A percentile compares a stretch with the other conserved stretches of the same genome.
Evolutionary conservation across 1,139 yeast genomes (phyloP).

Genomic region (Groenewaldozyma auringiensis): DNA sequence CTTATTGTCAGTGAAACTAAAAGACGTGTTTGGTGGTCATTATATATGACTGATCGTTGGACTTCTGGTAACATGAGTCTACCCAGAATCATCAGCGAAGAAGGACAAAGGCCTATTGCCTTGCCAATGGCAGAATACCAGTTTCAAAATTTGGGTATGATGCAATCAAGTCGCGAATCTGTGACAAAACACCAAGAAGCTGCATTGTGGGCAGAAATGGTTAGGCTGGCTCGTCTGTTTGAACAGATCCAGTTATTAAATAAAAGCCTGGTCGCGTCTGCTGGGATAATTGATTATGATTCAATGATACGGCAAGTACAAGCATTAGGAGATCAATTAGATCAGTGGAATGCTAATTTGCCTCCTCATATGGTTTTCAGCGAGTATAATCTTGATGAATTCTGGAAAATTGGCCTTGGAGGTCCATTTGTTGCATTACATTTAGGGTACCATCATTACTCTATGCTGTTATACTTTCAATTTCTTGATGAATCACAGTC

Average conservation of each 20-base stretch:
- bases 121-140: conserved; percentile 5
- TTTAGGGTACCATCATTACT: conserved; percentile 8
- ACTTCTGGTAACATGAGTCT: conserved; percentile 5
- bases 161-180: not conserved
- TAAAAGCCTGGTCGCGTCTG: conserved; percentile 1
- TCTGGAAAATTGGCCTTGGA: conserved; percentile 4
- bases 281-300: conserved; percentile 1
- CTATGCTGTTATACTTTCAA: conserved; percentile 7
- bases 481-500: conserved; percentile 8
- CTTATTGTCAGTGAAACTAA: conserved; percentile 5
- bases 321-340: not conserved
- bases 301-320: not conserved
- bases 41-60: conserved; percentile 9
- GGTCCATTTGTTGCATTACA: conserved; percentile 6
- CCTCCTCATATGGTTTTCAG: conserved; percentile 2
- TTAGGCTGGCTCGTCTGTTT: conserved; percentile 5
- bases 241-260: conserved; percentile 7
- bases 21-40: conserved; percentile 8
- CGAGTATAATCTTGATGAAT: conserved; percentile 2
- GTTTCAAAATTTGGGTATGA: conserved; percentile 2
- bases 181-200: conserved; percentile 1
- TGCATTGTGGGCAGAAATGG: conserved; percentile 8
- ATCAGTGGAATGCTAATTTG: conserved; percentile 1
- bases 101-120: not conserved
- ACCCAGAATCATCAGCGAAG: conserved; percentile 6